Evolutionary conservation across 139 green algal genomes (phyloP), one percentile per base, ranked within the genome.

Genomic region (Haematococcus lacustris): DNA sequence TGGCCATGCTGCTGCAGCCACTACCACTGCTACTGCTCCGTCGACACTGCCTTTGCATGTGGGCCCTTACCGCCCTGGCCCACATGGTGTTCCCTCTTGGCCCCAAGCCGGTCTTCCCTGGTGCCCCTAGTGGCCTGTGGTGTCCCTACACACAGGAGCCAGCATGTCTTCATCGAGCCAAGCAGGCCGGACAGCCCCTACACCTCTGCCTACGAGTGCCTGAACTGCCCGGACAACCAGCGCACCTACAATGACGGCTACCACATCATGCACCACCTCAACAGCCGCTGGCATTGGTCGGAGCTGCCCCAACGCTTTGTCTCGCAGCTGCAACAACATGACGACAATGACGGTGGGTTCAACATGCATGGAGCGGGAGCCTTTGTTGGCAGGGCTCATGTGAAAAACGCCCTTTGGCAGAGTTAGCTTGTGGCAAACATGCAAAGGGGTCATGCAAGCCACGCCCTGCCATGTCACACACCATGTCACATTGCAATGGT

Each of bases 201-300:
- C 68, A 41, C 60, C 38, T 69, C 88, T 40, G 86, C 92, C 32
- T 97, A 97, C 90, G 96, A 94, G 71, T 92, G 86, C 68, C 32
- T 94, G 5, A 81, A 76, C 26, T 87, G 79, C 32, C 9, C 65
- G 0, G 93, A 96, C 78, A 98, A 97, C 71, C 38, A 63, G 7
- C 75, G 72, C 2, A 91, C 82, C 0, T 97, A 93, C 87, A 97
- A 97, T 70, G 93, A 97, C 43, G 93, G 93, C 17, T 97, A 96
- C 79, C 93, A 97, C 78, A 79, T 93, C 21, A 60, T 92, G 37
- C 93, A 98, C 76, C 93, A 97, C 75, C 74, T 86, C 59, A 97
- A 96, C 76, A 89, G 83, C 17, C 79, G 83, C 59, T 47, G 88
- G 34, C 93, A 97, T 76, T 97, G 93, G 93, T 86, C 68, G 3